Evolutionary conservation across 306 rosid species (phyloP).

Genomic region (Medicago ruthenica): DNA sequence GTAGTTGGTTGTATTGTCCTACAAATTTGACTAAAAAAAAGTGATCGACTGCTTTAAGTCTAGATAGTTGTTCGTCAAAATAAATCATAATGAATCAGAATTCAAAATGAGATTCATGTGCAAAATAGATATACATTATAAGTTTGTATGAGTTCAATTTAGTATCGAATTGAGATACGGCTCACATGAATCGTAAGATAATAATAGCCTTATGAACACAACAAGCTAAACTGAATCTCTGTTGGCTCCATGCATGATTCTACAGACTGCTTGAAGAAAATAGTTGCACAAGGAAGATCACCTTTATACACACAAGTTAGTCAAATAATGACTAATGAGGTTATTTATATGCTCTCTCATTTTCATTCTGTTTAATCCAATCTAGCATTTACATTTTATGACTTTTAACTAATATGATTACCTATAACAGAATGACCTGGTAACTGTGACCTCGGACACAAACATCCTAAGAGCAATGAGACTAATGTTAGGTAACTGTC

Average conservation of each 20-base stretch:
- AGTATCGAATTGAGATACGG: not conserved
- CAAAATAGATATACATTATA: not conserved
- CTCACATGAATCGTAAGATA: not conserved
- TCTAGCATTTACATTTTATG: not conserved
- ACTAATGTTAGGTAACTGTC: conserved; percentile 76
- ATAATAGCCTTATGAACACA: not conserved
- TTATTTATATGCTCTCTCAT: conserved; percentile 38
- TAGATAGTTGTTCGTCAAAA: not conserved
- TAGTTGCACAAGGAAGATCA: conserved; percentile 81
- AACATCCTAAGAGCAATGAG: conserved; percentile 91
- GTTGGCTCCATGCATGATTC: conserved; percentile 40
- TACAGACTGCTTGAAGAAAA: conserved; percentile 73
- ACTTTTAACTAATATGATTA: conserved; percentile 13
- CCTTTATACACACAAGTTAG: conserved; percentile 67
- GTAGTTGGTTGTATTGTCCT: not conserved
- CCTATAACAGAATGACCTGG: conserved; percentile 60
- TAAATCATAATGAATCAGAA: not conserved
- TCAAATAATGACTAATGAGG: conserved; percentile 92
- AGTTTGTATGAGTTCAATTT: not conserved
- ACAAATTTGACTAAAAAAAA: not conserved
- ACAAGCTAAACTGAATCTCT: conserved; percentile 9
- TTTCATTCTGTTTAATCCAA: conserved; percentile 11
- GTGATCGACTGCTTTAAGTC: not conserved
- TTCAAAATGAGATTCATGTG: not conserved
- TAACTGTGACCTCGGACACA: conserved; percentile 77